Evolutionary conservation across 805 yeast species (phyloP), one percentile per base, ranked within the genome.

Genomic region (Scheffersomyces coipomensis): DNA sequence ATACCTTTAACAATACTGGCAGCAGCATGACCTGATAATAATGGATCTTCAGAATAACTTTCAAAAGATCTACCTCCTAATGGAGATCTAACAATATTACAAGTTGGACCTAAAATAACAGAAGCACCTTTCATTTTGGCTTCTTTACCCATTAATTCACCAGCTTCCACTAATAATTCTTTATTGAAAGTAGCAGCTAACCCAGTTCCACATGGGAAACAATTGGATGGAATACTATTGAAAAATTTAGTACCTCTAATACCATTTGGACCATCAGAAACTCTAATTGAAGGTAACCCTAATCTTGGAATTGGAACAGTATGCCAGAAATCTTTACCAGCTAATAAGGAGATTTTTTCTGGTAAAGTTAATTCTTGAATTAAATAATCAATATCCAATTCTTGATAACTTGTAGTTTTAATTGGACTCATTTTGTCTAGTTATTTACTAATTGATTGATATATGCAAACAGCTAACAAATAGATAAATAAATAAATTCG

Each of bases 31-130:
- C 75, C 75, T 4, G 58, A 60, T 44, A 64, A 62, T 24, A 66
- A 58, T 3, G 86, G 86, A 51, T 81, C 86, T 56, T 81, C 86
- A 19, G 78, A 65, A 58, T 75, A 80, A 23, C 79, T 68, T 55
- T 81, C 86, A 49, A 79, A 81, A 2, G 79, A 79, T 39, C 86
- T 61, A 15, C 86, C 85, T 21, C 84, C 83, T 24, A 75, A 57
- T 9, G 84, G 84, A 11, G 73, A 71, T 38, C 85, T 62, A 37
- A 70, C 78, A 46, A 78, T 78, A 61, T 79, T 79, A 42, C 64
- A 58, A 17, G 71, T 65, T 17, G 71, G 71, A 22, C 68, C 68
- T 43, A 62, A 55, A 13, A 55, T 51, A 38, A 54, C 52, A 38
- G 74, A 76, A 8, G 71, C 80, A 27, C 76, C 73, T 48, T 79